A percentile compares a stretch with the other conserved stretches of the same genome.
Conservation (phyloP, 768 basidiomycete species). For the Suillus plorans region DNA sequence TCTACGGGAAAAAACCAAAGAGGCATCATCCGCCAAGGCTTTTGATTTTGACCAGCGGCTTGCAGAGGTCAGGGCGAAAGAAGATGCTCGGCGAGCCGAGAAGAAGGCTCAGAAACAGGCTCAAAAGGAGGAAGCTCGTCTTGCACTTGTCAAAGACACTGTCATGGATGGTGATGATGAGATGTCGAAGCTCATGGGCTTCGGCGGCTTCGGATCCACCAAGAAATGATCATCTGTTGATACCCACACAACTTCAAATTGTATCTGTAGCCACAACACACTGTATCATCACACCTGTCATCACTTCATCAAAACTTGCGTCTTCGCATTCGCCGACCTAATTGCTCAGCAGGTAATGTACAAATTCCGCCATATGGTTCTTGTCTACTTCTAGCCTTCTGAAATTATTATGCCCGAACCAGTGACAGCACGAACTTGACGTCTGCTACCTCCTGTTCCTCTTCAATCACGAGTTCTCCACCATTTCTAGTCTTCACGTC, state of each 20-base stretch:
- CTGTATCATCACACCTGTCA: slow-evolving; percentile 15
- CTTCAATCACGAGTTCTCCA: slow-evolving; percentile 64
- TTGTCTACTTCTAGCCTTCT: neutral
- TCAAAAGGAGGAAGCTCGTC: slow-evolving; percentile 67
- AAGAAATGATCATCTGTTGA: slow-evolving; percentile 56
- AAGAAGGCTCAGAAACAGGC: slow-evolving; percentile 82
- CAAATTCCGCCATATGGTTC: slow-evolving; percentile 6
- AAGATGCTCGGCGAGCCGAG: slow-evolving; percentile 62
- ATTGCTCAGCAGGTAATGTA: slow-evolving; percentile 23
- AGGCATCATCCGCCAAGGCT: slow-evolving; percentile 80
- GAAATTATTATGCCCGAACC: slow-evolving; percentile 36
- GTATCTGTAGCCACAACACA: slow-evolving; percentile 14
- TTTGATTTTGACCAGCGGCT: slow-evolving; percentile 93
- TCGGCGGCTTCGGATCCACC: slow-evolving; percentile 84
- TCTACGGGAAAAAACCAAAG: slow-evolving; percentile 84
- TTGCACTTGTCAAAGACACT: slow-evolving; percentile 58
- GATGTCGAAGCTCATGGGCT: slow-evolving; percentile 87
- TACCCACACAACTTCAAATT: slow-evolving; percentile 20
- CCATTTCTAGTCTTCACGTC: slow-evolving; percentile 54
- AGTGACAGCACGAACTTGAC: slow-evolving; percentile 73
- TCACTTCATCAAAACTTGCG: neutral
- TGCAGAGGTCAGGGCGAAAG: slow-evolving; percentile 75
- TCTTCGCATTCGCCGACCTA: slow-evolving; percentile 1
- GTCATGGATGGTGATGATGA: slow-evolving; percentile 53
- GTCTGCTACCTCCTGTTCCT: slow-evolving; percentile 86